These are phyloP conservation scores for Trypanosoma caninum DNA, from an alignment of 208 protist species.

Conservation along the genomic window DNA sequence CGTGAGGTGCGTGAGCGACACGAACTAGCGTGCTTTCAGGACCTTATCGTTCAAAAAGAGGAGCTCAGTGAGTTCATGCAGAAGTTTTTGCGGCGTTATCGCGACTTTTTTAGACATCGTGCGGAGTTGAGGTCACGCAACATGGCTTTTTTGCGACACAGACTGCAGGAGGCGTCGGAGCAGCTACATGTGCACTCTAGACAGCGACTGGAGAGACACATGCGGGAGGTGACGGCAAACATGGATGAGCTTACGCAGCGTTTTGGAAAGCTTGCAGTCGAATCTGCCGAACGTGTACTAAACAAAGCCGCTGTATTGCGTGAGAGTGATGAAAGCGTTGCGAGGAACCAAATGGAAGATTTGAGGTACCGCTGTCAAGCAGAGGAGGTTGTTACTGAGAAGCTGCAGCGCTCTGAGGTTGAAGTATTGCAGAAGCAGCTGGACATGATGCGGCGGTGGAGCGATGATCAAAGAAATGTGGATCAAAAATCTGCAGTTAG, in stretches of 20 bases:
- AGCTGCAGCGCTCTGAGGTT: constrained; percentile 37
- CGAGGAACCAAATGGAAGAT: constrained; percentile 29
- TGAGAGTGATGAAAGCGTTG: constrained; percentile 39
- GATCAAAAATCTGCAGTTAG: constrained; percentile 4
- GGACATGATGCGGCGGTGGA: constrained; percentile 25
- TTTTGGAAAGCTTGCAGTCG: constrained; percentile 19
- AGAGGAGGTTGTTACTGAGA: constrained; percentile 35
- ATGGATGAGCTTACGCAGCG: constrained; percentile 5
- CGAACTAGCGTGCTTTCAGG: constrained; percentile 36
- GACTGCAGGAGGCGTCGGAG: constrained; percentile 16
- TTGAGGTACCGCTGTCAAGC: constrained; percentile 34
- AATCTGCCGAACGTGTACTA: constrained; percentile 6
- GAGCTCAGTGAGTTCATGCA: constrained; percentile 32
- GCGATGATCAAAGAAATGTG: constrained; percentile 6
- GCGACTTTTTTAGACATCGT: constrained; percentile 40
- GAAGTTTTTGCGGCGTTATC: constrained; percentile 41
- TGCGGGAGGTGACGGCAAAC: constrained; percentile 22
- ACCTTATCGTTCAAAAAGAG: constrained; percentile 37
- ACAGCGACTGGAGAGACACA: constrained; percentile 18
- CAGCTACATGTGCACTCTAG: constrained; percentile 20
- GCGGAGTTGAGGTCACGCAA: constrained; percentile 33
- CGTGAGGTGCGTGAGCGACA: constrained; percentile 36
- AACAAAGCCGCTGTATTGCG: constrained; percentile 25
- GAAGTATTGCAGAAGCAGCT: constrained; percentile 42
- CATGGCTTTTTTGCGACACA: constrained; percentile 28